phyloP scores from a whole-genome alignment of 2,329 filamentous ascomycete species.

The Aurifilum marmelostoma region DNA sequence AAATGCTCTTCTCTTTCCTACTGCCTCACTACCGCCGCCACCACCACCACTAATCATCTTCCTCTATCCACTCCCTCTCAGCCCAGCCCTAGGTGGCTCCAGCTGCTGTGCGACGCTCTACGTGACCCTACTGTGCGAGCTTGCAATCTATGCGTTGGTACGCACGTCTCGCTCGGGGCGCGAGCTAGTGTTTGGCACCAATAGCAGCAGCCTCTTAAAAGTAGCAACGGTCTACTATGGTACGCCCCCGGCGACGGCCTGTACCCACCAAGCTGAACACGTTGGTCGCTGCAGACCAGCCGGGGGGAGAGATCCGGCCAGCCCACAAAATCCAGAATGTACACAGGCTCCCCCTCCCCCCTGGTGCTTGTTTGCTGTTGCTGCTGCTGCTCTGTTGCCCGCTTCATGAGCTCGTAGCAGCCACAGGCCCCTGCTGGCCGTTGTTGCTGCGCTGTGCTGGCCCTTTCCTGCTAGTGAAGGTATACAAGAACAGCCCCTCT shows the following conservation, averaged over 20 bases:
- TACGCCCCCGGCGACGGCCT: background rate
- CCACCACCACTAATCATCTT: background rate
- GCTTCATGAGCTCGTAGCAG: slow-evolving; percentile 10
- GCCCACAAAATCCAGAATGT: background rate
- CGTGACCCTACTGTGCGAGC: background rate
- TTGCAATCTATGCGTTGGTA: background rate
- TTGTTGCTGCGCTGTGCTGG: slow-evolving; percentile 2
- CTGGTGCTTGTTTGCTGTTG: no score
- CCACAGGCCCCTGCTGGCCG: slow-evolving; percentile 3
- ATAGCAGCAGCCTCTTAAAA: slow-evolving; percentile 2
- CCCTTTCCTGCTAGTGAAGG: slow-evolving; percentile 49
- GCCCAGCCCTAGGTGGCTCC: background rate
- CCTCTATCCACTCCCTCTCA: background rate
- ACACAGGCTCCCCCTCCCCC: background rate
- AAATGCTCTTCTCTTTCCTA: background rate
- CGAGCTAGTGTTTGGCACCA: background rate
- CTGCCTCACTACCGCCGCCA: no score
- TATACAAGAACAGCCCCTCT: slow-evolving; percentile 64
- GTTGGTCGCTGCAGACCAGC: background rate
- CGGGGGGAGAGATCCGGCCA: background rate
- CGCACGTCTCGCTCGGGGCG: background rate
- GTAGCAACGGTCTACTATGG: background rate
- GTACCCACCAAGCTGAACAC: background rate
- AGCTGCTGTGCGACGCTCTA: background rate
- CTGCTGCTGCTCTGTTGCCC: background rate